A percentile compares a stretch with the other conserved stretches of the same genome.
phyloP scores from a whole-genome alignment of 768 basidiomycete genomes.

The Boletellus ananas region DNA sequence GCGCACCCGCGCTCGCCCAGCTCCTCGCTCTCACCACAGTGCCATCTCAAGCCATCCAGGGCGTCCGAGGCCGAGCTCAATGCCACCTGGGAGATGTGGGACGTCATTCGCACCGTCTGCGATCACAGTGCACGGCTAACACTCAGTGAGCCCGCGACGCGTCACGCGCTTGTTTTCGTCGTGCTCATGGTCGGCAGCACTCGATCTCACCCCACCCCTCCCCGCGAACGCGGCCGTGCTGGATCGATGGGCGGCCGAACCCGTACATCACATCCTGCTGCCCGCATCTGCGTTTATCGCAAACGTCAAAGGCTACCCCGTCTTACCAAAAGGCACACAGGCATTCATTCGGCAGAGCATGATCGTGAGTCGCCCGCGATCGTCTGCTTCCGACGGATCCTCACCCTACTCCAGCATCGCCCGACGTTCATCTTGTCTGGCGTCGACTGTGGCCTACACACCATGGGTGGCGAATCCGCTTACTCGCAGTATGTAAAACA shows the following conservation, averaged over 20 bases:
- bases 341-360: slow-evolving; percentile 86
- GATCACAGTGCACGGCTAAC: slow-evolving; percentile 74
- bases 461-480: slow-evolving; percentile 75
- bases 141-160: slow-evolving; percentile 60
- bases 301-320: slow-evolving; percentile 95
- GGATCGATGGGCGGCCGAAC: slow-evolving; percentile 89
- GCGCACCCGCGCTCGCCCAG: slow-evolving; percentile 21
- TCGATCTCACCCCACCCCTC: slow-evolving; percentile 87
- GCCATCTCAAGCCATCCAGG: slow-evolving; percentile 26
- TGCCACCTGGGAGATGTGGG: slow-evolving; percentile 98
- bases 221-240: slow-evolving; percentile 75
- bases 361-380: slow-evolving; percentile 51
- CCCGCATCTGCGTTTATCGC: slow-evolving; percentile 91
- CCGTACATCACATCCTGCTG: slow-evolving; percentile 83
- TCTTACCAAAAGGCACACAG: slow-evolving; percentile 90
- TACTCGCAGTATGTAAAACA: slow-evolving; percentile 89
- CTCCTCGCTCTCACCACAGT: slow-evolving; percentile 20
- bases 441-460: slow-evolving; percentile 61
- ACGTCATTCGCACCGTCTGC: slow-evolving; percentile 86
- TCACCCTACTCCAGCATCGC: slow-evolving; percentile 55
- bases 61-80: slow-evolving; percentile 57
- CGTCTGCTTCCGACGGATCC: slow-evolving; percentile 10
- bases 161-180: neutral
- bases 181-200: slow-evolving; percentile 48
- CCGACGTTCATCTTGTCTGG: slow-evolving; percentile 83